Evolutionary conservation across 371 early-diverging fungal genomes (phyloP), one percentile per base, ranked within the genome.

Genomic region (Mortierella sp.): DNA sequence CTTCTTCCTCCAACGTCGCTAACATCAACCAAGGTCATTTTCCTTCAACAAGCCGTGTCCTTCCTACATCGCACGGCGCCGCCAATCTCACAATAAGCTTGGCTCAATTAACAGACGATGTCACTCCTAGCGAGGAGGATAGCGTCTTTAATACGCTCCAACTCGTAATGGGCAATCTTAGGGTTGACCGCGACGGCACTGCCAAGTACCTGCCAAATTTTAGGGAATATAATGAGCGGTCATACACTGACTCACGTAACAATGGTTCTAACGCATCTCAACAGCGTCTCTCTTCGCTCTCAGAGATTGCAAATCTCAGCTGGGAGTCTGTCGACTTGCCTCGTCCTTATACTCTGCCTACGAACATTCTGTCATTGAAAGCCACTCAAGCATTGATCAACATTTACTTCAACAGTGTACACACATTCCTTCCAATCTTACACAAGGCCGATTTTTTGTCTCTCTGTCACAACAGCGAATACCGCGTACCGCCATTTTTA

Each of bases 391-490:
- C 64, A 6, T n/a, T 80, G 52, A 48, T 80, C 47, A 45, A 65
- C 32, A 59, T 71, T 38, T 80, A 74, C 53, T 80, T 80, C 66
- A 74, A 68, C 28, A 74, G 72, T 19, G 72, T 69, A 24, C 80
- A 80, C 28, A 64, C 80, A 0, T 80, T 74, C 24, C 40, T 80
- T 36, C 80, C 80, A 19, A 58, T 80, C 2, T 58, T 80, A 15
- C 71, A 74, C 58, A 71, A 68, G 52, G 13, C 75, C n/a, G 70
- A 67, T 43, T 74, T 80, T 36, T 22, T 67, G 65, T 73, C 74
- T 1, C 58, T 73, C 4, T 78, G 69, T 19, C 65, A 70, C 10
- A 65, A 62, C 0, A 59, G 66, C 4, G 70, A 74, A 57, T 74
- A 63, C 59, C 58, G 74, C 6, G 68, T 80, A 0, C 80, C 80